A percentile compares a stretch with the other conserved stretches of the same genome.
These are phyloP conservation scores for Macadamia integrifolia DNA, from an alignment of 164 flowering plant genomes.

Conservation along the genomic window DNA sequence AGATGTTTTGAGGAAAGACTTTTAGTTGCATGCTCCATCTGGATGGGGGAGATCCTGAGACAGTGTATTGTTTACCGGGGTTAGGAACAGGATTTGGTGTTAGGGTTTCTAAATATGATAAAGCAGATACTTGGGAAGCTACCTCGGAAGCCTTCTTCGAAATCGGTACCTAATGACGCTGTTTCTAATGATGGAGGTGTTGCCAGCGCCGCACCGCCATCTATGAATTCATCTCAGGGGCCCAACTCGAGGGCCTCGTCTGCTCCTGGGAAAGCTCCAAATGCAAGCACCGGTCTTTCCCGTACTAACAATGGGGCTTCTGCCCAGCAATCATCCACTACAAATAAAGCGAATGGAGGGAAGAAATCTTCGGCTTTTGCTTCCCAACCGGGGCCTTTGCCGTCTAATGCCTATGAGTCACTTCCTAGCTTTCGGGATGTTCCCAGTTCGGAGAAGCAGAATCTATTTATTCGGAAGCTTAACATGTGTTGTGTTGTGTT, in stretches of 20 bases:
- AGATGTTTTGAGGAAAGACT: constrained; percentile 1
- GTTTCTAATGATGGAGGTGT: constrained; percentile 28
- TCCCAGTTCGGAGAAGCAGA: constrained; percentile 64
- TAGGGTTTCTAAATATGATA: constrained; percentile 49
- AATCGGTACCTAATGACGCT: constrained; percentile 38
- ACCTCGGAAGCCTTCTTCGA: constrained; percentile 65
- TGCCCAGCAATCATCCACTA: constrained; percentile 10
- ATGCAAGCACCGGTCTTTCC: constrained; percentile 15
- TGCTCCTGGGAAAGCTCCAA: constrained; percentile 27
- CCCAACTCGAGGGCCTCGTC: constrained; percentile 23
- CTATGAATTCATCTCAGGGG: constrained; percentile 27
- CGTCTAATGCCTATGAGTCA: constrained; percentile 42
- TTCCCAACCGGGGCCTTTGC: constrained; percentile 22
- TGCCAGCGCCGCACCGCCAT: constrained; percentile 10
- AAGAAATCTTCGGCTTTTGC: constrained; percentile 35
- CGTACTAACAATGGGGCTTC: constrained; percentile 24
- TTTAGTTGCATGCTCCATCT: background rate
- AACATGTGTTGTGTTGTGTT: constrained; percentile 70
- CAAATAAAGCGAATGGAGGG: constrained; percentile 35
- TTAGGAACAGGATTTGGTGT: constrained; percentile 20
- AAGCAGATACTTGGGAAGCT: constrained; percentile 70
- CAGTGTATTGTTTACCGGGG: background rate
- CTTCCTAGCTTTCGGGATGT: constrained; percentile 73
- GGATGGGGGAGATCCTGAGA: constrained; percentile 1
- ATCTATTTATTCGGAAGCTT: constrained; percentile 58